These are phyloP conservation scores for Hemerocallis citrina DNA, from an alignment of 106 monocot species.

Conservation along the genomic window DNA sequence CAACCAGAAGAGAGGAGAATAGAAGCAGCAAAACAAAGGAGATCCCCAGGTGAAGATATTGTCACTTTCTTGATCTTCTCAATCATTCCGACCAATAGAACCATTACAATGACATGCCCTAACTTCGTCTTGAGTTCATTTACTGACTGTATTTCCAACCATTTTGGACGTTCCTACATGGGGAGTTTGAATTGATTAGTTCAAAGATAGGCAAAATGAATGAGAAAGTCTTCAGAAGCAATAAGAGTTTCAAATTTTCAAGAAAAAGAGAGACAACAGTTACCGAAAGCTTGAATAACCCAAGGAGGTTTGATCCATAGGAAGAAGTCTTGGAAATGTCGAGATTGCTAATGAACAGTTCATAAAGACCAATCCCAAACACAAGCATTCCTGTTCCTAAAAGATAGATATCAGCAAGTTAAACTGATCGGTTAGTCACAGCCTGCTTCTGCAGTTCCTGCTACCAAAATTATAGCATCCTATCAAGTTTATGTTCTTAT, in stretches of 20 bases:
- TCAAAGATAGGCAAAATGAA: not conserved
- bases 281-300: slow-evolving; percentile 65
- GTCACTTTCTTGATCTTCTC: slow-evolving; percentile 75
- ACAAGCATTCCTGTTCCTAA: slow-evolving; percentile 92
- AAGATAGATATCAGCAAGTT: slow-evolving; percentile 58
- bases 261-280: not conserved
- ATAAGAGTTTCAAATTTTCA: not conserved
- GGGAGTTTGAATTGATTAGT: not conserved
- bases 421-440: too few species aligned
- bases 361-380: slow-evolving; percentile 88
- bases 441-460: too few species aligned
- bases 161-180: slow-evolving; percentile 67
- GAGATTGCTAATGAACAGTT: slow-evolving; percentile 78
- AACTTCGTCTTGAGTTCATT: slow-evolving; percentile 84
- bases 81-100: slow-evolving; percentile 68
- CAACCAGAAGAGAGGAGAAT: slow-evolving; percentile 63
- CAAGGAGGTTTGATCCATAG: slow-evolving; percentile 59
- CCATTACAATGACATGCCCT: slow-evolving; percentile 85
- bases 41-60: slow-evolving; percentile 37
- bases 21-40: slow-evolving; percentile 71
- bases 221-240: not conserved
- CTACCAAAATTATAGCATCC: too few species aligned
- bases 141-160: slow-evolving; percentile 72
- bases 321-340: slow-evolving; percentile 60
- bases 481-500: too few species aligned